Percentiles rank a stretch among this genome's conserved stretches.
Evolutionary conservation across 192 early-diverging fungal genomes (phyloP).

Genomic region (Backusella tarrabulga): DNA sequence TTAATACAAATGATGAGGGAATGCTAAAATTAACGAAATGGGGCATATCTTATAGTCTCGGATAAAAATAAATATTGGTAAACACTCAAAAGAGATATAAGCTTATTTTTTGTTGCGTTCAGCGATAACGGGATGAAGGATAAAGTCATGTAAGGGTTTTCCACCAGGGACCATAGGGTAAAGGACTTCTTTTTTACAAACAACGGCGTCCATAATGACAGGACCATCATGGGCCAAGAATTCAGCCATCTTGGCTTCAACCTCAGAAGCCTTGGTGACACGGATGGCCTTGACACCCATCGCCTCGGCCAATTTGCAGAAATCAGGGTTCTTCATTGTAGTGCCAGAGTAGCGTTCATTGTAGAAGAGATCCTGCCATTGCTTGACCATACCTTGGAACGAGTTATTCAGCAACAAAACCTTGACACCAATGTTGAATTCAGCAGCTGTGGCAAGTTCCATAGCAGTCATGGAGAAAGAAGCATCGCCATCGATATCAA

Average conservation of each 20-base stretch:
- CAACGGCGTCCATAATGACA: conserved; percentile 88
- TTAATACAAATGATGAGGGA: neutral
- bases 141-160: conserved; percentile 89
- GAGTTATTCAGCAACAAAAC: conserved; percentile 96
- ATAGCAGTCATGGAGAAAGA: conserved; percentile 98
- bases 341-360: conserved; percentile 95
- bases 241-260: conserved; percentile 83
- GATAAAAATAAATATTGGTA: neutral
- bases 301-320: conserved; percentile 94
- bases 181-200: conserved; percentile 92
- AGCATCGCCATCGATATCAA: conserved; percentile 99
- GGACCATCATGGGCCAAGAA: conserved; percentile 87
- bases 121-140: conserved; percentile 44
- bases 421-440: conserved; percentile 97
- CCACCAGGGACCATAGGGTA: conserved; percentile 98
- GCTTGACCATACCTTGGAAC: conserved; percentile 99
- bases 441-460: conserved; percentile 97
- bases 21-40: neutral
- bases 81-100: neutral
- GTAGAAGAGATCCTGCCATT: conserved; percentile 97
- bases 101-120: conserved; percentile 12
- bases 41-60: conserved; percentile 1
- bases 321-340: conserved; percentile 95
- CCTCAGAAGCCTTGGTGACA: conserved; percentile 78
- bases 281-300: conserved; percentile 92